Evolutionary conservation across 164 flowering plant species (phyloP).

Genomic region (Chimonanthus salicifolius): DNA sequence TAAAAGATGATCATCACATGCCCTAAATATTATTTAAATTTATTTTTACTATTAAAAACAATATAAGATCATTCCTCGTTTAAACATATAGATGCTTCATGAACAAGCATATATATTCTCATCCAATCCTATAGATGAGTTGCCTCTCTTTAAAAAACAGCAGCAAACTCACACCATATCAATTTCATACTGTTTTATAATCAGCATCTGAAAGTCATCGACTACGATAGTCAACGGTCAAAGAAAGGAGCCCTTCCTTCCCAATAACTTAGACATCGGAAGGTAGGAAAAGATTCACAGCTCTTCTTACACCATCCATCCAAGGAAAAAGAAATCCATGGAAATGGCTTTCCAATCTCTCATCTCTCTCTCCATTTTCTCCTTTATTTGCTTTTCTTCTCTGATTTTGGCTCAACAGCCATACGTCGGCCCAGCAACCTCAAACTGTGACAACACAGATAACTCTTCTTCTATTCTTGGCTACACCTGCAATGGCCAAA

Average conservation of each 20-base stretch:
- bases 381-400: slow-evolving; percentile 17
- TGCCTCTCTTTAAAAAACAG: neutral
- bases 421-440: slow-evolving; percentile 28
- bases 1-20: too few relatives aligned
- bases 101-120: too few relatives aligned
- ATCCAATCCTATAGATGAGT: neutral
- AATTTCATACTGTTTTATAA: too few relatives aligned
- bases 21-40: too few relatives aligned
- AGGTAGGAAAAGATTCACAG: too few relatives aligned
- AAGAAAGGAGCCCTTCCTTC: neutral
- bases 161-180: neutral
- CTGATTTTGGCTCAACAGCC: slow-evolving; percentile 49
- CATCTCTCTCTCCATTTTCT: slow-evolving; percentile 14
- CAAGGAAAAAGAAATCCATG: neutral
- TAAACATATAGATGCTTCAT: too few relatives aligned
- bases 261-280: neutral
- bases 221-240: neutral
- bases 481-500: slow-evolving; percentile 53
- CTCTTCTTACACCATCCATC: neutral
- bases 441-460: slow-evolving; percentile 30
- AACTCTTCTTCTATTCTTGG: slow-evolving; percentile 41
- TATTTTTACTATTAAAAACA: too few relatives aligned
- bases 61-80: too few relatives aligned
- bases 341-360: slow-evolving; percentile 16
- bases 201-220: neutral